Evolutionary conservation across 768 basidiomycete species (phyloP), one percentile per base, ranked within the genome.

Genomic region (Guyanaporus albipodus): DNA sequence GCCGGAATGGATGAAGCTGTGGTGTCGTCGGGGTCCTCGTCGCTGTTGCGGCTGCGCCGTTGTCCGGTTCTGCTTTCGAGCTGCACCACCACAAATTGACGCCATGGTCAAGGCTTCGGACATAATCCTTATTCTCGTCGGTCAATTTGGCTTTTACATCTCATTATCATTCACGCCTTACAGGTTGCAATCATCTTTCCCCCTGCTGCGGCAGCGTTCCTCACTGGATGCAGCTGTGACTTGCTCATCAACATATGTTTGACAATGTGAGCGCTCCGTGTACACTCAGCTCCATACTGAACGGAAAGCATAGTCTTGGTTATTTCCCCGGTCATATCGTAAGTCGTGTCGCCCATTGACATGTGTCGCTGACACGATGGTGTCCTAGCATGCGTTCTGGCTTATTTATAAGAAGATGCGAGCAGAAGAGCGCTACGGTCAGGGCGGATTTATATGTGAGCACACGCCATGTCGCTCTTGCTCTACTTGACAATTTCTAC

Each of bases 341-440:
- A 39, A 49, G 75, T 62, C 28, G 6, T 26, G n/a, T 11, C 3
- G 17, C 26, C 14, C 12, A 4, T 28, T 22, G 28, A 26, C 18
- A 11, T 11, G 12, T 14, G 21, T 36, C 31, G 23, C 31, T 45
- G 28, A 38, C 15, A 28, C 31, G 26, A 53, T 24, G 8, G 26
- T 24, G 32, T 35, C 28, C 6, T 42, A 79, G 78, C 89, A 92
- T 60, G 86, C 88, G 2, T 91, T 91, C 70, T 91, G 86, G 86
- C 75, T 94, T 42, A 91, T 92, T 46, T 91, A 91, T 71, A 85
- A 77, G 77, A 87, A 85, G 77, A 91, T 91, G 77, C 76, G 87
- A 57, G 91, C 90, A 0, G 87, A 90, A 57, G 88, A 90, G 57
- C 75, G 73, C 33, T 94, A 88, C 58, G 91, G 91, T 11, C 67